phyloP scores from a whole-genome alignment of 2,329 filamentous ascomycete genomes.

The Talaromyces sp. region DNA sequence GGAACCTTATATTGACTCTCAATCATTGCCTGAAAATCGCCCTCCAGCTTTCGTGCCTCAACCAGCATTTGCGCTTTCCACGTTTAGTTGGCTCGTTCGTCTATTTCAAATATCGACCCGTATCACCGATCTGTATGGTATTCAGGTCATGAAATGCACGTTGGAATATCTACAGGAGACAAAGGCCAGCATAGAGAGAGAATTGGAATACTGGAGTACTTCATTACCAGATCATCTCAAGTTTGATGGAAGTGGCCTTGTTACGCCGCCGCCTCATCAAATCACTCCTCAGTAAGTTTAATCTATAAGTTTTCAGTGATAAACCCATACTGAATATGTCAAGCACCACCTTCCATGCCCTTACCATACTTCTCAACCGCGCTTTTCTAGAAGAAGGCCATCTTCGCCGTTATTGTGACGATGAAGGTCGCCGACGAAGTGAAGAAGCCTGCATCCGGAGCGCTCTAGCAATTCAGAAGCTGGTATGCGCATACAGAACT shows the following conservation, averaged over 20 bases:
- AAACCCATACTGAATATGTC: neutral
- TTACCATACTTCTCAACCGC: neutral
- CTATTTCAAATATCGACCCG: neutral
- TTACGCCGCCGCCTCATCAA: neutral
- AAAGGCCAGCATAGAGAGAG: neutral
- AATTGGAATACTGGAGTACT: neutral
- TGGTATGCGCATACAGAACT: conserved; percentile 20
- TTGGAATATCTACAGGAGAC: neutral
- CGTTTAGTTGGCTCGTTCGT: neutral
- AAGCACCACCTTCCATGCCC: neutral
- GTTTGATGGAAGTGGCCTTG: neutral
- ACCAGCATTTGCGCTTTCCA: neutral
- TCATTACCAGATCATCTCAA: neutral
- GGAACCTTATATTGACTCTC: conserved; percentile 21
- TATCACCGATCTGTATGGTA: neutral
- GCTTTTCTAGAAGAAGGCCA: neutral
- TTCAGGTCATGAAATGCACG: neutral
- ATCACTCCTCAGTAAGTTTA: neutral
- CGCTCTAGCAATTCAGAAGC: conserved; percentile 16
- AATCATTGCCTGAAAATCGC: conserved; percentile 5
- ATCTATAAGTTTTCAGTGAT: neutral
- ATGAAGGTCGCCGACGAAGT: conserved; percentile 5
- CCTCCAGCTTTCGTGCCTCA: neutral
- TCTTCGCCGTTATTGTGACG: conserved; percentile 16
- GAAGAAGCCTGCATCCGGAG: conserved; percentile 16